Evolutionary conservation across 2,329 filamentous ascomycete genomes (phyloP), one percentile per base, ranked within the genome.

Genomic region (Apiospora phragmitis): DNA sequence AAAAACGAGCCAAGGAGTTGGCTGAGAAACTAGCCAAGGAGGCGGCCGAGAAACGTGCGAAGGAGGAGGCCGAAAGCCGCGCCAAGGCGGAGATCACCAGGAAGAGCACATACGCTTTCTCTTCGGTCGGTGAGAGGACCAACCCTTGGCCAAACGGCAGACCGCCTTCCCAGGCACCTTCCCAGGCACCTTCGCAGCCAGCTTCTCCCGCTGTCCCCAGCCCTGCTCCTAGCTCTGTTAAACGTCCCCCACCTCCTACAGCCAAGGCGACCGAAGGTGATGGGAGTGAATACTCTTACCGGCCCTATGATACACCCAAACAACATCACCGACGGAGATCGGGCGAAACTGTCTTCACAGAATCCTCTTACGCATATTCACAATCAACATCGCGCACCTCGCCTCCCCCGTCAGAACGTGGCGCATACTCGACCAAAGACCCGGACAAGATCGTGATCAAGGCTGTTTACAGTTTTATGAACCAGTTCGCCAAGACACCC

Each of bases 371-470:
- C 81, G 92, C 94, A 2, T 89, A 93, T 1, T 97, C 94, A 12
- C 90, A 94, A 71, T 94, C 93, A 21, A 98, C 95, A 0, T 88
- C 93, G 14, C 90, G 91, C 71, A 97, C 95, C 8, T 94, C 93
- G 6, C 93, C 95, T 11, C 94, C 95, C 21, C 92, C 93, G 1
- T 94, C 93, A 4, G 88, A 91, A 74, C 90, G 93, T 66, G 90
- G 91, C 1, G 89, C 93, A 2, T 98, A 98, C 82, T 88, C 90
- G 45, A 98, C 94, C 38, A 93, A 93, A 74, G 94, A 98, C 79
- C 95, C 95, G 0, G 91, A 97, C 83, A 99, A 99, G 87, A 96
- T 99, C 79, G 91, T 97, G 73, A 95, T 99, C 81, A 93, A 93
- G 78, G 96, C 92, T 14, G 96, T 98, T 4, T 98, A 97, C 80